Evolutionary conservation across 768 basidiomycete species (phyloP).

Genomic region (Boletus bicolor): DNA sequence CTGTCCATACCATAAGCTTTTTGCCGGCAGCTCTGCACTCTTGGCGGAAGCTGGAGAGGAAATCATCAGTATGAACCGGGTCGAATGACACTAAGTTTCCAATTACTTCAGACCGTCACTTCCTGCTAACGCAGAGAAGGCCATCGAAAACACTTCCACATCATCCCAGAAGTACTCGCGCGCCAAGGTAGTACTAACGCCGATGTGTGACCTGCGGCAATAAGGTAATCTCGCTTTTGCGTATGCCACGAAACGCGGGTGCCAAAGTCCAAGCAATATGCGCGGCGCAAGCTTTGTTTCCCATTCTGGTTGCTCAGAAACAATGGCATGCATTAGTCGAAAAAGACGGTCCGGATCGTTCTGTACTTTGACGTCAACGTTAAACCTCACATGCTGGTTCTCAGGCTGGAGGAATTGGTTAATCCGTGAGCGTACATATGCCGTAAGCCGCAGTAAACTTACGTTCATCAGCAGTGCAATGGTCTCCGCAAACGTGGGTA

Average conservation of each 20-base stretch:
- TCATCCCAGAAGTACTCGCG: constrained; percentile 87
- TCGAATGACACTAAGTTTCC: background rate
- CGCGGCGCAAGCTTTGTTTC: constrained; percentile 74
- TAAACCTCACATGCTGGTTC: constrained; percentile 71
- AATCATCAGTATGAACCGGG: constrained; percentile 1
- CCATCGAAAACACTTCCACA: constrained; percentile 84
- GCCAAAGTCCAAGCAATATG: constrained; percentile 82
- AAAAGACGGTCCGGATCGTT: constrained; percentile 90
- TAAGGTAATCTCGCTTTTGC: constrained; percentile 79
- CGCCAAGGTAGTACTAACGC: constrained; percentile 65
- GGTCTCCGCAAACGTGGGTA: constrained; percentile 89
- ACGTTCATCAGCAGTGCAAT: constrained; percentile 76
- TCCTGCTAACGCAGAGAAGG: constrained; percentile 68
- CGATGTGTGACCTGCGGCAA: constrained; percentile 84
- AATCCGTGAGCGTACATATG: constrained; percentile 7
- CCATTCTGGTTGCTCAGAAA: constrained; percentile 66
- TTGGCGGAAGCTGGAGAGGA: constrained; percentile 58
- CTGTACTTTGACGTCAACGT: constrained; percentile 92
- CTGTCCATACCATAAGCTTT: constrained; percentile 93
- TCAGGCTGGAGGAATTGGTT: constrained; percentile 48
- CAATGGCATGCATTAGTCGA: constrained; percentile 65
- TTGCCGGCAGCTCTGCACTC: constrained; percentile 81
- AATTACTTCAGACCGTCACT: constrained; percentile 68
- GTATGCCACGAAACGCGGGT: constrained; percentile 80
- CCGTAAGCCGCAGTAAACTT: constrained; percentile 22